phyloP scores from a whole-genome alignment of 441 rosid genomes.

The Jatropha podagrica region DNA sequence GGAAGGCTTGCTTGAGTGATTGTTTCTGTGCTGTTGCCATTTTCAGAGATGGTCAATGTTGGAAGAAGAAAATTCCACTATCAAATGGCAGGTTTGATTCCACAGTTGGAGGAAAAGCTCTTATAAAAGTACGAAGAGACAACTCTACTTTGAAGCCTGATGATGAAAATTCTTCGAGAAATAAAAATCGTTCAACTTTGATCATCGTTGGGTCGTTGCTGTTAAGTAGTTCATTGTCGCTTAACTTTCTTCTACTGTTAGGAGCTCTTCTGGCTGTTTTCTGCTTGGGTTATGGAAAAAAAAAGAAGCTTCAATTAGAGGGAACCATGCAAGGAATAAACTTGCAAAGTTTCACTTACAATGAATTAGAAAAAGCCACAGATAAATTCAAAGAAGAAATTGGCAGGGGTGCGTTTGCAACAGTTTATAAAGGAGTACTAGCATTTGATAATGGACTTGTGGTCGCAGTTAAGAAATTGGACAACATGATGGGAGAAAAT shows the following conservation, averaged over 20 bases:
- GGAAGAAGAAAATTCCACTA: conserved; percentile 44
- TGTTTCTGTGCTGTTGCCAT: conserved; percentile 47
- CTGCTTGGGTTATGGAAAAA: background rate
- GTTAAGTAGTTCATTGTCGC: conserved; percentile 10
- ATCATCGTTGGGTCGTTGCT: conserved; percentile 12
- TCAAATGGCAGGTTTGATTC: conserved; percentile 26
- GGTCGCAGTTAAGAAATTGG: conserved; percentile 41
- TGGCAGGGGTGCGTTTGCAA: conserved; percentile 43
- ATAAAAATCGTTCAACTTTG: conserved; percentile 11
- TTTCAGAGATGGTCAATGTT: conserved; percentile 29
- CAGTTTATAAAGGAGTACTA: conserved; percentile 34
- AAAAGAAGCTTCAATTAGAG: background rate
- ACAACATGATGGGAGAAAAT: conserved; percentile 16
- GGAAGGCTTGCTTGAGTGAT: conserved; percentile 40
- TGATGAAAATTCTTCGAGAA: background rate
- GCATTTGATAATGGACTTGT: background rate
- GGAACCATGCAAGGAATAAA: conserved; percentile 1
- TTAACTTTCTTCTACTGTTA: background rate
- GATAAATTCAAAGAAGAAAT: conserved; percentile 38
- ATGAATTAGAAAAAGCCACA: conserved; percentile 38
- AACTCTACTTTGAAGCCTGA: background rate
- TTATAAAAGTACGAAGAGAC: conserved; percentile 24
- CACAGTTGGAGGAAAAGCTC: conserved; percentile 13
- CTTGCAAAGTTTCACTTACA: conserved; percentile 31
- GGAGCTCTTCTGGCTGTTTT: conserved; percentile 5